Conservation (phyloP, 805 yeast genomes). For the Schwanniomyces pseudopolymorphus region DNA sequence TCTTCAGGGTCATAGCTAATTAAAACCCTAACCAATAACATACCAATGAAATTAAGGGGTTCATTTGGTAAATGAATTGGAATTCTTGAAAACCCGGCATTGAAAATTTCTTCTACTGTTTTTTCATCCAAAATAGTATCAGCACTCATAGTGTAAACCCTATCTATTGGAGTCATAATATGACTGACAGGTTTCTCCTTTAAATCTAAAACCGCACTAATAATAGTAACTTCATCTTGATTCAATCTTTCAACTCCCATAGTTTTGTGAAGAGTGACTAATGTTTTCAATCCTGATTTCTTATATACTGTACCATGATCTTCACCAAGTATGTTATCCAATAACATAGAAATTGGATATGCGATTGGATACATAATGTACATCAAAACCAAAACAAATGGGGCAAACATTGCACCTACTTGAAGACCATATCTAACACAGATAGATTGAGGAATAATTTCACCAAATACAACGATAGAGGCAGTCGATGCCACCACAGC, state of each 20-base stretch:
- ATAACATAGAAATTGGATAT: slow-evolving; percentile 78
- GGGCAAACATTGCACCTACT: slow-evolving; percentile 87
- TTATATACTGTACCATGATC: slow-evolving; percentile 95
- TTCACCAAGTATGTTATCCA: slow-evolving; percentile 85
- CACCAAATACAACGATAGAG: slow-evolving; percentile 91
- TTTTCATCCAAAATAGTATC: slow-evolving; percentile 80
- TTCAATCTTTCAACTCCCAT: slow-evolving; percentile 94
- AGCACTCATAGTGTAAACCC: slow-evolving; percentile 85
- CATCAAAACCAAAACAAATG: slow-evolving; percentile 83
- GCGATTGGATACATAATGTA: slow-evolving; percentile 89
- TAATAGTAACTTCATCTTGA: slow-evolving; percentile 94
- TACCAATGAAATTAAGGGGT: slow-evolving; percentile 88
- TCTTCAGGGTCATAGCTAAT: slow-evolving; percentile 98
- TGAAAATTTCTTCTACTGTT: slow-evolving; percentile 84
- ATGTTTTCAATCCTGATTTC: slow-evolving; percentile 87
- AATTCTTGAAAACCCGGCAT: slow-evolving; percentile 92
- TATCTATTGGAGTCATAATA: slow-evolving; percentile 92
- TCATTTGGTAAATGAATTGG: slow-evolving; percentile 91
- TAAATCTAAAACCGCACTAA: slow-evolving; percentile 87
- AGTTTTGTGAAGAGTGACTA: slow-evolving; percentile 88
- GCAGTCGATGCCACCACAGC: slow-evolving; percentile 95
- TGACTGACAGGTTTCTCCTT: slow-evolving; percentile 84
- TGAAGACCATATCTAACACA: slow-evolving; percentile 92
- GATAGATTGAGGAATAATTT: slow-evolving; percentile 90
- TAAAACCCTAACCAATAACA: slow-evolving; percentile 87